Evolutionary conservation across 202 grass and related monocot genomes (phyloP), one percentile per base, ranked within the genome.

Genomic region (Schoenoplectus triqueter): DNA sequence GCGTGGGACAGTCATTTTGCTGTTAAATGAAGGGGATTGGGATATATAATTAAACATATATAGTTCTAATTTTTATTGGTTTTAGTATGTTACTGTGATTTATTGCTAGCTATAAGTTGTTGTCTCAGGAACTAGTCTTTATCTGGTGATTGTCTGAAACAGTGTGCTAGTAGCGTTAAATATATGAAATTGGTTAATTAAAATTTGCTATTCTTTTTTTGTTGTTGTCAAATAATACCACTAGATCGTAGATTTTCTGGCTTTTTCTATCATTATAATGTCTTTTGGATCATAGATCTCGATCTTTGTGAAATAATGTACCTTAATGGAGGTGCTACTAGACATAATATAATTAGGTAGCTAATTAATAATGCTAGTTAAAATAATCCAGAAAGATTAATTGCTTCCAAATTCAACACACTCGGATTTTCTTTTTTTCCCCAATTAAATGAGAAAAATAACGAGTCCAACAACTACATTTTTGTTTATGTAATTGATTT

Each of bases 1-100:
- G 75, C 75, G n/a, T 82, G 62, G 62, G 62, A 66, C 52, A 82
- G 8, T 19, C 80, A 82, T 67, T 82, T 64, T 9, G 44, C 47
- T 0, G 62, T 82, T 66, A 67, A 82, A 20, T 82, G 80, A 82
- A 51, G n/a, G 11, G 9, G 3, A 82, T 18, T 7, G 31, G 10
- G 4, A 74, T 73, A 50, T 4, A 77, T 41, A 72, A 10, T 44
- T 4, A 72, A 9, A 39, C 20, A 60, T 78, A 44, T 60, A 17
- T 79, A 31, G 15, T 77, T 61, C 56, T 79, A 45, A 4, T 56
- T 39, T 61, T 79, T 71, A 20, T 52, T 74, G 2, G 14, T 79
- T 45, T 61, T 79, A 61, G 55, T 61, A 61, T 61, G 60, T 74
- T 45, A 79, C 31, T n/a, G 75, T 61, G 31, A 17, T 60, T 56